A percentile compares a stretch with the other conserved stretches of the same genome.
These are phyloP conservation scores for Barnettozyma pratensis DNA, from an alignment of 805 yeast species.

Conservation along the genomic window DNA sequence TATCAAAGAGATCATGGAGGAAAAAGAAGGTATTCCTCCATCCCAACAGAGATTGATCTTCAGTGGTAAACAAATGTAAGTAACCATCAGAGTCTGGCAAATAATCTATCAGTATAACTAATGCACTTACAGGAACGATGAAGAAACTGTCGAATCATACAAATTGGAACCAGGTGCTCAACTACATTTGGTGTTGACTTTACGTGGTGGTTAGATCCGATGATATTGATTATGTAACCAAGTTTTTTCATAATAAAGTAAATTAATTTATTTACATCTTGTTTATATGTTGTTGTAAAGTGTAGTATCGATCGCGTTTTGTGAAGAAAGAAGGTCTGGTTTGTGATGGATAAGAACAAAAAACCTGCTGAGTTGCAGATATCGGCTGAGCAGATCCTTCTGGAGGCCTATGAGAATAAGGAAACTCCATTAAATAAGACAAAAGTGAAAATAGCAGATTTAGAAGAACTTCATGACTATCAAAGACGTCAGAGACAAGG, in stretches of 20 bases:
- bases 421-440: slow-evolving; percentile 36
- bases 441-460: slow-evolving; percentile 53
- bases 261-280: not conserved
- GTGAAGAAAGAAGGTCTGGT: too few relatives aligned
- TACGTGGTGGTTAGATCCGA: slow-evolving; percentile 69
- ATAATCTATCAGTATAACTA: not conserved
- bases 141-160: slow-evolving; percentile 61
- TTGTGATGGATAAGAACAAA: slow-evolving; percentile 30
- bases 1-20: slow-evolving; percentile 89
- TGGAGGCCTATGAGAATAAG: slow-evolving; percentile 52
- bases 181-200: slow-evolving; percentile 83
- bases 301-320: too few relatives aligned
- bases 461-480: slow-evolving; percentile 72
- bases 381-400: slow-evolving; percentile 58
- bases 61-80: slow-evolving; percentile 85
- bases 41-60: slow-evolving; percentile 88
- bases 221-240: not conserved
- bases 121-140: slow-evolving; percentile 54
- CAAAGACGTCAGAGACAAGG: slow-evolving; percentile 77
- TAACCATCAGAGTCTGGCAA: slow-evolving; percentile 10
- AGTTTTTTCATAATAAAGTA: not conserved
- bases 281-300: too few relatives aligned
- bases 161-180: slow-evolving; percentile 84
- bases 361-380: slow-evolving; percentile 49
- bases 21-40: slow-evolving; percentile 96